phyloP scores from a whole-genome alignment of 106 monocot genomes.

The Chionographis japonica region DNA sequence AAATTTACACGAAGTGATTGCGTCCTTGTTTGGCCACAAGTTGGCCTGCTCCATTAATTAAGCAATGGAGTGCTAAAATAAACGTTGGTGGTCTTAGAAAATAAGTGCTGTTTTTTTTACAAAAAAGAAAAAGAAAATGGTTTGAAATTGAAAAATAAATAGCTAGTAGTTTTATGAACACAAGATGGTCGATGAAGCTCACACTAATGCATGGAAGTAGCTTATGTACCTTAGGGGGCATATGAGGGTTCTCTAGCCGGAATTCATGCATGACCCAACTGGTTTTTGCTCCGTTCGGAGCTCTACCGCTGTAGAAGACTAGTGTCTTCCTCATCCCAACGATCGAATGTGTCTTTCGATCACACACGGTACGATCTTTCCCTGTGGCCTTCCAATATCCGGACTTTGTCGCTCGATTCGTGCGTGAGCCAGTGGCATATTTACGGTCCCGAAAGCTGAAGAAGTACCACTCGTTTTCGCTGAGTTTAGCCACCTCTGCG shows the following conservation, averaged over 20 bases:
- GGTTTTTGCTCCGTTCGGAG: conserved; percentile 50
- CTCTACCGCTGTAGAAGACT: conserved; percentile 63
- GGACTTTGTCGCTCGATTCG: conserved; percentile 58
- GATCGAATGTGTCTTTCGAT: conserved; percentile 20
- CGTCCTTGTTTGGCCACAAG: no score
- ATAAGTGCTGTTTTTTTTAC: no score
- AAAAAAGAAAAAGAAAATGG: no score
- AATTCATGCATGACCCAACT: conserved; percentile 77
- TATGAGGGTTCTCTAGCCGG: conserved; percentile 38
- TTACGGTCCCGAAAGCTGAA: conserved; percentile 80
- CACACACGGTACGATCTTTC: conserved; percentile 36
- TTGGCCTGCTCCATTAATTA: no score
- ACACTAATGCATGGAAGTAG: not conserved
- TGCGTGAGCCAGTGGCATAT: conserved; percentile 54
- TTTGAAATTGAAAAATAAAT: no score
- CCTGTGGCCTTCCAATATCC: conserved; percentile 75
- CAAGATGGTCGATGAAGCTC: not conserved
- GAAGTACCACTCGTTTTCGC: conserved; percentile 75
- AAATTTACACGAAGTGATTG: no score
- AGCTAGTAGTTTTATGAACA: no score
- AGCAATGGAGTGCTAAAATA: no score
- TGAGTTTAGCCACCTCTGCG: conserved; percentile 57
- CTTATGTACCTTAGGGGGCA: conserved; percentile 41
- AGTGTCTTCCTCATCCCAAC: conserved; percentile 71
- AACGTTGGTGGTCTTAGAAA: no score